Conservation (phyloP, 2,329 filamentous ascomycete species). For the Fusarium sulawesiense region DNA sequence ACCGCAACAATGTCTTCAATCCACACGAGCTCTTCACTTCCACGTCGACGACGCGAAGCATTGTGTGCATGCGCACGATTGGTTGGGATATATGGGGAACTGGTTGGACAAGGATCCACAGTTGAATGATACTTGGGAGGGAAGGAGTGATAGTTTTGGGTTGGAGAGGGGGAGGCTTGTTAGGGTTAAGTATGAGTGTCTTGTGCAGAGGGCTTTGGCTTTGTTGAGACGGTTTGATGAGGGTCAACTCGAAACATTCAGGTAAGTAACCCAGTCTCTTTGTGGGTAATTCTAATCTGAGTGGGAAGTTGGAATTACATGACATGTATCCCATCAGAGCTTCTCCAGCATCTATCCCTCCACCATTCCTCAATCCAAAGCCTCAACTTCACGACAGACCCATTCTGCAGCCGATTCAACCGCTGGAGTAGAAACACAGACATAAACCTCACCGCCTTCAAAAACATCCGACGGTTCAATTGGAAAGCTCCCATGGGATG, state of each 20-base stretch:
- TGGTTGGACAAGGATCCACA: neutral
- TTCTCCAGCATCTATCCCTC: neutral
- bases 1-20: neutral
- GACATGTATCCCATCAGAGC: neutral
- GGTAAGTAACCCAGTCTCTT: neutral
- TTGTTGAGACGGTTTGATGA: neutral
- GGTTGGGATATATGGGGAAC: neutral
- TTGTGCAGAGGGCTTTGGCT: neutral
- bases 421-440: neutral
- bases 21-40: neutral
- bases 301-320: neutral
- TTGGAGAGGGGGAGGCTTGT: neutral
- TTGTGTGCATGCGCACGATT: constrained; percentile 4
- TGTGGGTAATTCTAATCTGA: too few species aligned
- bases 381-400: neutral
- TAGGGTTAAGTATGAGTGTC: constrained; percentile 10
- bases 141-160: neutral
- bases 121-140: neutral
- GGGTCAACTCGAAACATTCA: neutral
- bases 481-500: constrained; percentile 13
- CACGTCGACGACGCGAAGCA: neutral
- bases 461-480: rapidly evolving
- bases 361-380: neutral
- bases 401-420: constrained; percentile 6
- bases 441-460: neutral